Base-by-base conservation (phyloP, 2,329 filamentous ascomycete species). In the Sporothrix luriei region DNA sequence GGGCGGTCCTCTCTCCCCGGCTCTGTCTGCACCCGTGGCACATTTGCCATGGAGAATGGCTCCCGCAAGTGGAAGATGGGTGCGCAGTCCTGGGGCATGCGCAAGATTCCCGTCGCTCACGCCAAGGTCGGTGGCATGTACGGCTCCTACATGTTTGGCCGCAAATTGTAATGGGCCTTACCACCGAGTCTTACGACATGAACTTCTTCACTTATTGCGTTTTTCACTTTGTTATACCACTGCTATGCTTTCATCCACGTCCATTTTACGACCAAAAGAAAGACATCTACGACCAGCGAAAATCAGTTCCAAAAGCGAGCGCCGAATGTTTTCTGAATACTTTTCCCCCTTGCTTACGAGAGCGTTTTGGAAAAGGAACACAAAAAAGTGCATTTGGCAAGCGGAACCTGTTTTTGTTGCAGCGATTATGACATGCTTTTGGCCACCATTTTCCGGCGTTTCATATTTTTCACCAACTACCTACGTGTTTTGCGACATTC, bases 71-170 rank as follows among this genome's bases (percentile, higher is more conserved):
- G 92, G 92, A 95, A 95, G 82, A 91, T 93, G 90, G 92, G 92
- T 43, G 91, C 91, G 64, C 87, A 88, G 74, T 91, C 88, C 81
- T 94, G 92, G 92, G 92, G 92, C 49, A 93, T 93, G 88, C 85
- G 91, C 72, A 95, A 98, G 81, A 85, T 98, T 54, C 96, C 94
- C n/a, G 90, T 98, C 74, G 93, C 91, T 33, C 88, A 89, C 76
- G 92, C 94, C 68, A 94, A 98, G 78, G 91, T 98, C 33, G 95
- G 97, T 75, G 93, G 93, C 72, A 96, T 97, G 77, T 97, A 98
- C 77, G 95, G 95, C 26, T 85, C 82, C 29, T 88, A 85, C 75
- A 88, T 88, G 86, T 88, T 88, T 79, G 85, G 85, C 75, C 80
- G 85, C 74, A 84, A 85, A 76, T 78, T 88, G 69, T 88, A 78